Evolutionary conservation across 257 asterid species (phyloP).

Genomic region (Primulina eburnea): DNA sequence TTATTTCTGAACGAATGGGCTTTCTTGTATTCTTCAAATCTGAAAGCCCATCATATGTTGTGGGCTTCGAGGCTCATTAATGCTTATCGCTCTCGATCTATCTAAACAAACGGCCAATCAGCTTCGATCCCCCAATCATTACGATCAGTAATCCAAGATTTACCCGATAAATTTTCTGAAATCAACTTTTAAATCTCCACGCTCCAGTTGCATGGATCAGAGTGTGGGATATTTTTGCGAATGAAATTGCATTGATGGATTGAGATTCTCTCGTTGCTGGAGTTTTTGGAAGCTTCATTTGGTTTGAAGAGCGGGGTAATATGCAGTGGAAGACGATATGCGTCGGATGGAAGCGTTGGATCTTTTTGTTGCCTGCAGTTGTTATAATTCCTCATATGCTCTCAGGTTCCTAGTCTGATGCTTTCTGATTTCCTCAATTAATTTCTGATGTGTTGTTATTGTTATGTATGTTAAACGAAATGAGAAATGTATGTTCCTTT

Average conservation of each 20-base stretch:
- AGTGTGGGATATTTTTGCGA: neutral
- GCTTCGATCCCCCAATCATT: neutral
- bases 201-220: neutral
- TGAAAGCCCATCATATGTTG: no score
- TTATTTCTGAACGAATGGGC: no score
- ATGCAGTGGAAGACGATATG: constrained; percentile 58
- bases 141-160: neutral
- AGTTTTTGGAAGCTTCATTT: constrained; percentile 9
- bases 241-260: neutral
- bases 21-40: no score
- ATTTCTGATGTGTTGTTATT: neutral
- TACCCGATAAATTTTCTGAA: neutral
- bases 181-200: neutral
- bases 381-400: constrained; percentile 49
- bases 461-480: constrained; percentile 4
- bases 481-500: constrained; percentile 21
- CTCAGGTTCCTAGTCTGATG: constrained; percentile 43
- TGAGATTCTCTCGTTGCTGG: neutral
- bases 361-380: constrained; percentile 54
- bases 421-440: neutral
- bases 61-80: no score
- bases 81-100: no score
- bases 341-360: constrained; percentile 67
- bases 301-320: constrained; percentile 11
- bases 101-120: neutral